These are phyloP conservation scores for Cenchrus americanus DNA, from an alignment of 176 grass and related monocot genomes.

Conservation along the genomic window DNA sequence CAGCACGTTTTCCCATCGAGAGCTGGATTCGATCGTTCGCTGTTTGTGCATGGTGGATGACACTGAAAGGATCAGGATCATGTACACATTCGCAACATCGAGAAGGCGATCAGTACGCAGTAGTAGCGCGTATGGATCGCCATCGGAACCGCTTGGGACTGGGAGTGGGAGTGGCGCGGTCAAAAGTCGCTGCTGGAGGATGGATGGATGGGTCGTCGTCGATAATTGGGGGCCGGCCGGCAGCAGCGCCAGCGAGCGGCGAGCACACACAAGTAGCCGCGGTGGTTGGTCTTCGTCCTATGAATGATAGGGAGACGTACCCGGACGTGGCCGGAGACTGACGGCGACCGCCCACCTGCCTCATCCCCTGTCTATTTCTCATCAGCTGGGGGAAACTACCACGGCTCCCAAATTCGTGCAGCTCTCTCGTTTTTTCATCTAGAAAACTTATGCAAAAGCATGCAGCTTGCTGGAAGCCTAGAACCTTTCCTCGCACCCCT, in stretches of 20 bases:
- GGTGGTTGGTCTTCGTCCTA: constrained; percentile 24
- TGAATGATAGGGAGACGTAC: not conserved
- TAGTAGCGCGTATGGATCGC: no score
- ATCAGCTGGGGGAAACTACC: not conserved
- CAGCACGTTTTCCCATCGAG: not conserved
- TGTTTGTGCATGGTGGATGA: not conserved
- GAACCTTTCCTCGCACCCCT: no score
- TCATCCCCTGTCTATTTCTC: not conserved
- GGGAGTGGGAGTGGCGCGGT: not conserved
- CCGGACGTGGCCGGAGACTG: not conserved
- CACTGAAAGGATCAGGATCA: no score
- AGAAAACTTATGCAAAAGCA: no score
- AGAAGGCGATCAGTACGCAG: no score
- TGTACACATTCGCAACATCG: no score
- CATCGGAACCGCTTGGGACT: no score
- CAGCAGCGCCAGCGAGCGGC: no score
- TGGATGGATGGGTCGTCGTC: not conserved
- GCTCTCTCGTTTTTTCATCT: no score
- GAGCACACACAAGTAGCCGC: not conserved
- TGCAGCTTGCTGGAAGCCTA: no score
- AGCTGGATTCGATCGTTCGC: no score
- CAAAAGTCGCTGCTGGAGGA: not conserved
- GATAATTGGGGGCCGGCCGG: not conserved
- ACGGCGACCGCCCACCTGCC: constrained; percentile 36
- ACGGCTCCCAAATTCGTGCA: not conserved